Conservation (phyloP, 257 asterid species). For the Ocimum tenuiflorum region DNA sequence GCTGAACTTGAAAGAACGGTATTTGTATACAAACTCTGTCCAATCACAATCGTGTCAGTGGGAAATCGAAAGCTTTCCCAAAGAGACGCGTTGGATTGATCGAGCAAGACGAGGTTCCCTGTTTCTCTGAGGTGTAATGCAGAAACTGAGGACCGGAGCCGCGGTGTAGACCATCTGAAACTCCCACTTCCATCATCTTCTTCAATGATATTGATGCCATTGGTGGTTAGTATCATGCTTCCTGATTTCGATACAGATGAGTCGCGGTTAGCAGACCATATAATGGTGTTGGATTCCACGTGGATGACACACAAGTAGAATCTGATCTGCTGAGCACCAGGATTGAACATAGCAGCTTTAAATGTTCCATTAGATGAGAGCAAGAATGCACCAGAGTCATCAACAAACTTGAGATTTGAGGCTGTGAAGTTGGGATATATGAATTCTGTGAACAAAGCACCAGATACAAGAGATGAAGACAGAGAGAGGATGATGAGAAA, state of each 20-base stretch:
- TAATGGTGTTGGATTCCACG: slow-evolving; percentile 38
- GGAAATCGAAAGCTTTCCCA: slow-evolving; percentile 72
- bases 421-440: slow-evolving; percentile 54
- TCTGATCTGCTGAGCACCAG: slow-evolving; percentile 26
- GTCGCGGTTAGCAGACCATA: slow-evolving; percentile 70
- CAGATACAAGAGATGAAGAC: slow-evolving; percentile 3
- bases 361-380: slow-evolving; percentile 46
- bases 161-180: slow-evolving; percentile 51
- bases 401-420: slow-evolving; percentile 26
- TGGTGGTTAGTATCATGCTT: slow-evolving; percentile 25
- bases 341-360: slow-evolving; percentile 48
- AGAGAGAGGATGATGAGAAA: slow-evolving; percentile 25
- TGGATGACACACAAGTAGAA: slow-evolving; percentile 59
- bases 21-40: slow-evolving; percentile 36
- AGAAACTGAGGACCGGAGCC: slow-evolving; percentile 19
- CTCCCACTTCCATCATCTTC: slow-evolving; percentile 33
- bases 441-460: slow-evolving; percentile 32
- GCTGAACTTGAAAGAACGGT: slow-evolving; percentile 28
- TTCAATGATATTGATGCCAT: slow-evolving; percentile 34
- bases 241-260: slow-evolving; percentile 45
- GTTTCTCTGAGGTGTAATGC: slow-evolving; percentile 38
- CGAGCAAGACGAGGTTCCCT: slow-evolving; percentile 66
- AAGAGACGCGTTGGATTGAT: slow-evolving; percentile 30
- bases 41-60: slow-evolving; percentile 54
- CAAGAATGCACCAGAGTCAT: slow-evolving; percentile 46